These are phyloP conservation scores for Xerocomellus intermedius DNA, from an alignment of 768 basidiomycete species.

Conservation along the genomic window DNA sequence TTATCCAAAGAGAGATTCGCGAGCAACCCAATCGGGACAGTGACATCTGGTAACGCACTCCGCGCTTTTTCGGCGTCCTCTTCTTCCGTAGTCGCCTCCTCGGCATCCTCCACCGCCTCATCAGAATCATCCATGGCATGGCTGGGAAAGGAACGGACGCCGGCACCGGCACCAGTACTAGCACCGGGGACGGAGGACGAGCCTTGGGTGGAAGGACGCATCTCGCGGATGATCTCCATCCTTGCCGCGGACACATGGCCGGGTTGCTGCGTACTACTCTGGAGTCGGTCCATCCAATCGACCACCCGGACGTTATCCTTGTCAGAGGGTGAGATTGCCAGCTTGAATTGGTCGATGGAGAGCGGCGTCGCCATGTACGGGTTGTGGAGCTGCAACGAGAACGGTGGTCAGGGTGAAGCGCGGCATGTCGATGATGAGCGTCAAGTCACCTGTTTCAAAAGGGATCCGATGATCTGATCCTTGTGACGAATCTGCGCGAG, in stretches of 20 bases:
- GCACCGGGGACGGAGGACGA: neutral
- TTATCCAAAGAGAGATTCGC: conserved; percentile 69
- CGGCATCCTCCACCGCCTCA: conserved; percentile 31
- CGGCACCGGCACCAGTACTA: neutral
- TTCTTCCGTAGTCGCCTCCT: conserved; percentile 33
- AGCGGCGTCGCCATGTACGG: conserved; percentile 78
- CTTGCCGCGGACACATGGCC: conserved; percentile 38
- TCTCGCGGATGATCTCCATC: conserved; percentile 28
- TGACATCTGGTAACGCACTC: conserved; percentile 60
- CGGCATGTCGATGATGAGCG: neutral
- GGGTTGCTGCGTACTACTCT: conserved; percentile 54
- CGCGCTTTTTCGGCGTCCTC: conserved; percentile 47
- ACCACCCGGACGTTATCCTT: conserved; percentile 63
- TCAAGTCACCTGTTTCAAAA: conserved; percentile 69
- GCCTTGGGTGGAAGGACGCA: conserved; percentile 30
- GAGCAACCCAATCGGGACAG: conserved; percentile 73
- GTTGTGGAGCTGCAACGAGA: conserved; percentile 51
- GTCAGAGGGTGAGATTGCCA: conserved; percentile 76
- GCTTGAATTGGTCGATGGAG: conserved; percentile 73
- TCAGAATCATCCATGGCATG: conserved; percentile 38
- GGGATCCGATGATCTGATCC: conserved; percentile 80
- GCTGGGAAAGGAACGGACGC: neutral
- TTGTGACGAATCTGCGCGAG: conserved; percentile 86
- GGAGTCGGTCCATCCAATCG: conserved; percentile 74
- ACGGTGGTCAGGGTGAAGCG: neutral